A percentile compares a stretch with the other conserved stretches of the same genome.
phyloP scores from a whole-genome alignment of 2,329 filamentous ascomycete species.

The Dactylonectria estremocensis region DNA sequence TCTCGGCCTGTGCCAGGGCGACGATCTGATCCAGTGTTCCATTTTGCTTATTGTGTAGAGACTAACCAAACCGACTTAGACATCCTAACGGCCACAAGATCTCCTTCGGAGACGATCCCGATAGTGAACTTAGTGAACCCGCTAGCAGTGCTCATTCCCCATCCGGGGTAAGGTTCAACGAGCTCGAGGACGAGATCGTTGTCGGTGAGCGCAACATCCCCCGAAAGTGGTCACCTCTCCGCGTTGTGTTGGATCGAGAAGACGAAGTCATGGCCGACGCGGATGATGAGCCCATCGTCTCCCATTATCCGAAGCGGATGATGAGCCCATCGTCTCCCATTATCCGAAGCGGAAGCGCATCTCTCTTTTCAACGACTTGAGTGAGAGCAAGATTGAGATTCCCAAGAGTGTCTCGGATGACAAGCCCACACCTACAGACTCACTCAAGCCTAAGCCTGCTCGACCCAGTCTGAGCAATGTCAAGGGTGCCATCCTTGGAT shows the following conservation, averaged over 20 bases:
- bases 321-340: constrained; percentile 56
- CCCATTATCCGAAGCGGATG: too few species aligned
- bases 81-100: constrained; percentile 49
- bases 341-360: constrained; percentile 71
- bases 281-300: too few species aligned
- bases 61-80: constrained; percentile 48
- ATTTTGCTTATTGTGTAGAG: constrained; percentile 12
- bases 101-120: constrained; percentile 56
- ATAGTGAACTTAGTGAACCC: constrained; percentile 62
- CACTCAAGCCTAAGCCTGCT: constrained; percentile 48
- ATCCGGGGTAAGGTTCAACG: constrained; percentile 55
- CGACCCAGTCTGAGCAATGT: constrained; percentile 52
- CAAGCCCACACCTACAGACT: constrained; percentile 41
- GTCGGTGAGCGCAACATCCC: constrained; percentile 62
- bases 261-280: constrained; percentile 63
- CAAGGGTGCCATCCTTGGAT: constrained; percentile 68
- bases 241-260: constrained; percentile 54
- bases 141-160: constrained; percentile 55
- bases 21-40: constrained; percentile 9
- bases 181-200: constrained; percentile 68
- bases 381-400: constrained; percentile 63
- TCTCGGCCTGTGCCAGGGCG: constrained; percentile 3
- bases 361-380: constrained; percentile 64
- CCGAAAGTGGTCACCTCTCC: constrained; percentile 55
- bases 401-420: constrained; percentile 53